Evolutionary conservation across 169 alveolate genomes (phyloP).

Genomic region (Perkinsus chesapeaki): DNA sequence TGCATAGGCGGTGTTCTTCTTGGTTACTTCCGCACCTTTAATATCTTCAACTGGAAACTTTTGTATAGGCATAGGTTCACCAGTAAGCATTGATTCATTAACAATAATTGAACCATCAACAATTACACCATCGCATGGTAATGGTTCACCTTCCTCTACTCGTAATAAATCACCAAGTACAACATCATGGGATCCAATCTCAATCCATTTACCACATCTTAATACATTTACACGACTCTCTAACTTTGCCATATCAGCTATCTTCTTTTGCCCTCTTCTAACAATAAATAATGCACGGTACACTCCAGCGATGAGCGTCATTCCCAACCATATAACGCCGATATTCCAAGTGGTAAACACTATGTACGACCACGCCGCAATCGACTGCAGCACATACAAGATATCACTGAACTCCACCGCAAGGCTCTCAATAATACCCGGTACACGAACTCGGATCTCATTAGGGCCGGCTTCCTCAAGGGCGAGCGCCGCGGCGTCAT

Average conservation of each 20-base stretch:
- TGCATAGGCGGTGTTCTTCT: conserved; percentile 5
- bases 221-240: not conserved
- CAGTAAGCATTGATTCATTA: conserved; percentile 3
- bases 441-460: not conserved
- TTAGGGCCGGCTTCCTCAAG: not conserved
- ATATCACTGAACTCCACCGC: not conserved
- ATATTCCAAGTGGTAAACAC: not conserved
- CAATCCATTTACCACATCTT: not conserved
- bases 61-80: conserved; percentile 16
- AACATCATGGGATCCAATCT: not conserved
- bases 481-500: not conserved
- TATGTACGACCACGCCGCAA: not conserved
- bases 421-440: not conserved
- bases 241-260: not conserved
- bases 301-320: not conserved
- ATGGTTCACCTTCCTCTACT: not conserved
- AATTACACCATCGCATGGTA: conserved; percentile 11
- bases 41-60: not conserved
- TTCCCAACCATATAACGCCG: not conserved
- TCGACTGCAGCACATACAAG: not conserved
- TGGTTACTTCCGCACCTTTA: not conserved
- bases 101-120: not conserved
- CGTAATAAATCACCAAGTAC: not conserved
- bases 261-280: not conserved
- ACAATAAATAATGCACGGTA: not conserved